These are phyloP conservation scores for Boletus reticuloceps DNA, from an alignment of 768 basidiomycete genomes.

Conservation along the genomic window DNA sequence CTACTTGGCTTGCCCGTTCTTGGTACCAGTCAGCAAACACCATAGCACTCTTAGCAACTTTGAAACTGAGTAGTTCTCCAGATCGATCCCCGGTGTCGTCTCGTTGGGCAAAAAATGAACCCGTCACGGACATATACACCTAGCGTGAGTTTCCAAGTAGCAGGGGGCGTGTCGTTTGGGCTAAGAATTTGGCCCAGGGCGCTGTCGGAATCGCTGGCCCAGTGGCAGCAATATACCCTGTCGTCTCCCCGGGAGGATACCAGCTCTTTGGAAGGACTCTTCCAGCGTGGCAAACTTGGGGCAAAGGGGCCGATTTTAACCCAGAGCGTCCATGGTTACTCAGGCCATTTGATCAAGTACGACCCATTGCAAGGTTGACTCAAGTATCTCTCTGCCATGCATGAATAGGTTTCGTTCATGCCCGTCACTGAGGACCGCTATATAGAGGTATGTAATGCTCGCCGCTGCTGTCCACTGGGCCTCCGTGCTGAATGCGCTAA, in stretches of 20 bases:
- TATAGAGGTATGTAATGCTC: slow-evolving; percentile 34
- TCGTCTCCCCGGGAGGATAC: slow-evolving; percentile 65
- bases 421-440: slow-evolving; percentile 48
- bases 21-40: slow-evolving; percentile 47
- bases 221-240: slow-evolving; percentile 63
- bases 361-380: background rate
- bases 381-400: background rate
- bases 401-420: slow-evolving; percentile 48
- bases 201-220: slow-evolving; percentile 70
- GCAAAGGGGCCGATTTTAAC: slow-evolving; percentile 45
- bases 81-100: slow-evolving; percentile 56
- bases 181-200: slow-evolving; percentile 38
- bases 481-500: background rate
- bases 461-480: background rate
- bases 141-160: slow-evolving; percentile 35
- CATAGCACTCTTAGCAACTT: background rate
- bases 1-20: slow-evolving; percentile 62
- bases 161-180: background rate
- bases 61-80: slow-evolving; percentile 14
- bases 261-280: slow-evolving; percentile 62
- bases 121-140: slow-evolving; percentile 68
- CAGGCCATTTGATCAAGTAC: slow-evolving; percentile 59
- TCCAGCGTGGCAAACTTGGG: slow-evolving; percentile 66
- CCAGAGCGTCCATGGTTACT: slow-evolving; percentile 57
- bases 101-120: slow-evolving; percentile 74